phyloP scores from a whole-genome alignment of 2,329 filamentous ascomycete genomes.

The Cladosporium sp. region DNA sequence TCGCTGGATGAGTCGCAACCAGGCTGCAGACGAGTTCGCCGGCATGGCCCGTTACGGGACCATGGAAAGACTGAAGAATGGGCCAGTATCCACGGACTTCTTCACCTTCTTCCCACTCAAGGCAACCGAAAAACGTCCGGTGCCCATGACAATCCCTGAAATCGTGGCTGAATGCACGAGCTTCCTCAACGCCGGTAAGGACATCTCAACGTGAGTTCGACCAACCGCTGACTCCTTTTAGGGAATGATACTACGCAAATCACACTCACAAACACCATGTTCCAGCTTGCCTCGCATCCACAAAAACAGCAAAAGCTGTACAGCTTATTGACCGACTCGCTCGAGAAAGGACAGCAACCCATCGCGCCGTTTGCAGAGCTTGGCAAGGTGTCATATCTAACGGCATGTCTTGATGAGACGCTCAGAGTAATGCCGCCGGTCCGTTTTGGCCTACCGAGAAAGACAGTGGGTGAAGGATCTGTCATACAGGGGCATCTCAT shows the following conservation, averaged over 20 bases:
- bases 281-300: background rate
- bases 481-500: background rate
- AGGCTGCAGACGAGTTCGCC: background rate
- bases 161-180: background rate
- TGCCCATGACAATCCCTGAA: background rate
- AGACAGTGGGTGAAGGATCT: background rate
- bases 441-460: background rate
- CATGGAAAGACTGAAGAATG: background rate
- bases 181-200: background rate
- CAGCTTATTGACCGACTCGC: background rate
- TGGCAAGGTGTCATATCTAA: background rate
- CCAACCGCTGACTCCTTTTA: no score
- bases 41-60: background rate
- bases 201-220: no score
- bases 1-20: background rate
- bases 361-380: background rate
- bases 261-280: background rate
- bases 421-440: background rate
- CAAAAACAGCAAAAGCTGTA: background rate
- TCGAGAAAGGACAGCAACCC: background rate
- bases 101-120: background rate
- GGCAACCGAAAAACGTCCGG: background rate
- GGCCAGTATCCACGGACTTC: no score
- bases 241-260: background rate
- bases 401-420: background rate